A percentile compares a stretch with the other conserved stretches of the same genome.
phyloP scores from a whole-genome alignment of 257 asterid species.

The Primulina tabacum region DNA sequence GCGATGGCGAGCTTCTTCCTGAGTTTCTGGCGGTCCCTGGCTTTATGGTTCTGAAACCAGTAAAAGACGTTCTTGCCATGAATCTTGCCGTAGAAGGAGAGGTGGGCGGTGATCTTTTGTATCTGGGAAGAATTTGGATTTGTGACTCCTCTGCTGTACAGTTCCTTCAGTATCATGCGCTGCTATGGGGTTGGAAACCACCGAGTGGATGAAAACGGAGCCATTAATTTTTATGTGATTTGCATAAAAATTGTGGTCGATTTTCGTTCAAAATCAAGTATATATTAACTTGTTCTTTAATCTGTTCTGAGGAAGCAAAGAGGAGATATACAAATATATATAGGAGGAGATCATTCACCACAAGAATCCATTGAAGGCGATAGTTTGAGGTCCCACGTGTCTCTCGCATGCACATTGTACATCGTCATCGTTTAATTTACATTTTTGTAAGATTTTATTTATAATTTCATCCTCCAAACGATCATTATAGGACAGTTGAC shows the following conservation, averaged over 20 bases:
- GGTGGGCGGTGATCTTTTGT: conserved; percentile 42
- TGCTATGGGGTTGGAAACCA: conserved; percentile 58
- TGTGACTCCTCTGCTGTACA: conserved; percentile 43
- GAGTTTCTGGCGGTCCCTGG: conserved; percentile 47
- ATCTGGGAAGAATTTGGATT: conserved; percentile 43
- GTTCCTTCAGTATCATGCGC: conserved; percentile 43
- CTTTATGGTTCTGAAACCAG: conserved; percentile 54
- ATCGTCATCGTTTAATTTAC: background rate
- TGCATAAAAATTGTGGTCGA: background rate
- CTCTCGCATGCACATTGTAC: background rate
- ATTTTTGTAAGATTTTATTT: too few relatives aligned
- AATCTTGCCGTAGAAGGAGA: conserved; percentile 41
- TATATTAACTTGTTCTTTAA: too few relatives aligned
- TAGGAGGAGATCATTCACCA: background rate
- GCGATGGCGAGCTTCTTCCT: conserved; percentile 27
- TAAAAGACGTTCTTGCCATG: conserved; percentile 47
- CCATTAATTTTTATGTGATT: conserved; percentile 20
- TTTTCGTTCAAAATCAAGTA: too few relatives aligned
- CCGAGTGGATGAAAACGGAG: conserved; percentile 36
- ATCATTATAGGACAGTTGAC: too few relatives aligned
- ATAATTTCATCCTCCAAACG: too few relatives aligned
- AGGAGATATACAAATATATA: too few relatives aligned
- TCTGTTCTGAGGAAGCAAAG: too few relatives aligned
- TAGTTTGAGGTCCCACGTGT: background rate
- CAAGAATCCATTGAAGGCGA: background rate